Percentiles rank a stretch among this genome's conserved stretches.
These are phyloP conservation scores for Nepenthes mirabilis DNA, from an alignment of 148 eudicot genomes.

Conservation along the genomic window DNA sequence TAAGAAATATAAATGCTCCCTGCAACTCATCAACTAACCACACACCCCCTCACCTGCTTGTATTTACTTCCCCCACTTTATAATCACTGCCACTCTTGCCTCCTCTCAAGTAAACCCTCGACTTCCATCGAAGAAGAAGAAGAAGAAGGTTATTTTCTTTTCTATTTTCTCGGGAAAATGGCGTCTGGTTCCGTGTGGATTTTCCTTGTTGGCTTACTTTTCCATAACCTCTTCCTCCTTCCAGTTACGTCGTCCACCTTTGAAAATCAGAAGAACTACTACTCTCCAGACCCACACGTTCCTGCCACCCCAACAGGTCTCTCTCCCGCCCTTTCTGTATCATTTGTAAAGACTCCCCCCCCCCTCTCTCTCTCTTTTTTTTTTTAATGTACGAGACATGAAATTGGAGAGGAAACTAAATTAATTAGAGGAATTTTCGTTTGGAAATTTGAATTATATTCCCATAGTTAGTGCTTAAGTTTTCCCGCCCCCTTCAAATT, in stretches of 20 bases:
- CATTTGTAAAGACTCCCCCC: not conserved
- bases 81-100: slow-evolving; percentile 9
- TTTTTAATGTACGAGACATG: no score
- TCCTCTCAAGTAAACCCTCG: no score
- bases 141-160: not conserved
- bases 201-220: not conserved
- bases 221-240: not conserved
- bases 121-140: no score
- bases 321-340: not conserved
- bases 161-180: not conserved
- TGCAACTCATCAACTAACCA: slow-evolving; percentile 47
- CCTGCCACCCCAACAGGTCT: not conserved
- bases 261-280: not conserved
- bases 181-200: not conserved
- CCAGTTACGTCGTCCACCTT: not conserved
- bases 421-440: no score
- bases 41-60: slow-evolving; percentile 39
- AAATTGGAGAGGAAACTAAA: no score
- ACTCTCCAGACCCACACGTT: not conserved
- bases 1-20: slow-evolving; percentile 28
- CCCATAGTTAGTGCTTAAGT: no score
- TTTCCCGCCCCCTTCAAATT: no score
- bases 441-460: no score
- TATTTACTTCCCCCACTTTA: slow-evolving; percentile 30
- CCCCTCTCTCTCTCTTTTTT: not conserved